phyloP scores from a whole-genome alignment of 2,329 filamentous ascomycete genomes.

The Fusarium falciforme region DNA sequence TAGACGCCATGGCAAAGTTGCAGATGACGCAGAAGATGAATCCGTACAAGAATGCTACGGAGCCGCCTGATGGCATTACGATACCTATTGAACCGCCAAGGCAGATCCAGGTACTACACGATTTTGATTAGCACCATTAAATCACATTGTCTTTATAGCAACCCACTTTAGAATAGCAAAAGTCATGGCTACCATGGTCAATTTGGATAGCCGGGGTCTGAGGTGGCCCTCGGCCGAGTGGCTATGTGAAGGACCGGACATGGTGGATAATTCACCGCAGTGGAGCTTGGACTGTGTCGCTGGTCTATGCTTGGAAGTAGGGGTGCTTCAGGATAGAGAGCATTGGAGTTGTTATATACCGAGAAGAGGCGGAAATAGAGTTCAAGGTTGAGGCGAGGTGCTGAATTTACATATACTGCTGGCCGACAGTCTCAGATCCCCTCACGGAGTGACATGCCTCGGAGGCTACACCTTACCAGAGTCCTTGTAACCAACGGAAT shows the following conservation, averaged over 20 bases:
- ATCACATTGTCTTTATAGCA: fast-evolving
- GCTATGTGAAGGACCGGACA: conserved; percentile 5
- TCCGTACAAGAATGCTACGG: conserved; percentile 57
- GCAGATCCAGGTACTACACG: conserved; percentile 45
- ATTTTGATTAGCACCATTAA: neutral
- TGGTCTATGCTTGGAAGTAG: neutral
- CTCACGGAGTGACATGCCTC: neutral
- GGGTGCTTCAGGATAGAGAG: neutral
- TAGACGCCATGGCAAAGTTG: conserved; percentile 55
- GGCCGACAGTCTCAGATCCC: neutral
- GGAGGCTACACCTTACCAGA: neutral
- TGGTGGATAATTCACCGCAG: neutral
- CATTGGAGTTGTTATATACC: neutral
- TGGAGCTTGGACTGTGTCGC: neutral
- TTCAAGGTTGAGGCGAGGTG: neutral
- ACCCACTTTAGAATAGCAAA: conserved; percentile 56
- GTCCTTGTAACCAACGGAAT: neutral
- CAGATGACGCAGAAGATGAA: conserved; percentile 60
- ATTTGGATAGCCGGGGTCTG: conserved; percentile 51
- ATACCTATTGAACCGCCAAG: conserved; percentile 56
- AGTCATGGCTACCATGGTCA: conserved; percentile 57
- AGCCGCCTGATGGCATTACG: conserved; percentile 55
- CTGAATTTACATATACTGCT: neutral
- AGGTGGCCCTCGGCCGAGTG: conserved; percentile 44
- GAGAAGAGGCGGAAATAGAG: neutral